Percentiles rank a stretch among this genome's conserved stretches.
Conservation (phyloP, 305 asterid species). For the Fraxinus latifolia region DNA sequence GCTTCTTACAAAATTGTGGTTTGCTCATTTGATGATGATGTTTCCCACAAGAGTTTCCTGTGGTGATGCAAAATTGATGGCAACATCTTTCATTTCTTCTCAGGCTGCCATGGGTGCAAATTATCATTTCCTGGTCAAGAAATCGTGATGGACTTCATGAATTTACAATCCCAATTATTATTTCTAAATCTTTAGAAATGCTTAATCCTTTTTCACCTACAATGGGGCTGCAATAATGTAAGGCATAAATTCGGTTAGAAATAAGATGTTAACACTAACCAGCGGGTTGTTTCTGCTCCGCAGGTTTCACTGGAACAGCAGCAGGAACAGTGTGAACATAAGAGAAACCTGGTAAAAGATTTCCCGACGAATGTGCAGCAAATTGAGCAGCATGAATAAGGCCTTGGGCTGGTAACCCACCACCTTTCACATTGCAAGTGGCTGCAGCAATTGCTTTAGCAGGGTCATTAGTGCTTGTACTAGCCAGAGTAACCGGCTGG, state of each 20-base stretch:
- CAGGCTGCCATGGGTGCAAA: constrained; percentile 91
- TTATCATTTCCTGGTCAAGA: constrained; percentile 80
- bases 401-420: constrained; percentile 48
- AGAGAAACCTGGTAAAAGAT: constrained; percentile 59
- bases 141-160: constrained; percentile 34
- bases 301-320: constrained; percentile 67
- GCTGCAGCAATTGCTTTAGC: constrained; percentile 91
- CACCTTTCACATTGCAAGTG: constrained; percentile 60
- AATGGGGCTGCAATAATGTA: constrained; percentile 15
- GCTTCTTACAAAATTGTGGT: constrained; percentile 19
- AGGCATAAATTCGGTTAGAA: neutral
- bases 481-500: constrained; percentile 40
- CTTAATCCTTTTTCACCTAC: constrained; percentile 1
- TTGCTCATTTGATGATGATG: constrained; percentile 3
- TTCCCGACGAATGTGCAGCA: constrained; percentile 52
- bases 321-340: constrained; percentile 64
- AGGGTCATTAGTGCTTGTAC: constrained; percentile 69
- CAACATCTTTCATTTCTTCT: constrained; percentile 67
- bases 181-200: neutral
- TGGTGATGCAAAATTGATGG: neutral
- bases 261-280: constrained; percentile 45
- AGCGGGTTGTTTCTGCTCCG: constrained; percentile 82
- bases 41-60: neutral
- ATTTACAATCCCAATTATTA: constrained; percentile 22
- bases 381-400: constrained; percentile 56